phyloP scores from a whole-genome alignment of 1,284 basidiomycete species.

The Coniferiporia weirii region DNA sequence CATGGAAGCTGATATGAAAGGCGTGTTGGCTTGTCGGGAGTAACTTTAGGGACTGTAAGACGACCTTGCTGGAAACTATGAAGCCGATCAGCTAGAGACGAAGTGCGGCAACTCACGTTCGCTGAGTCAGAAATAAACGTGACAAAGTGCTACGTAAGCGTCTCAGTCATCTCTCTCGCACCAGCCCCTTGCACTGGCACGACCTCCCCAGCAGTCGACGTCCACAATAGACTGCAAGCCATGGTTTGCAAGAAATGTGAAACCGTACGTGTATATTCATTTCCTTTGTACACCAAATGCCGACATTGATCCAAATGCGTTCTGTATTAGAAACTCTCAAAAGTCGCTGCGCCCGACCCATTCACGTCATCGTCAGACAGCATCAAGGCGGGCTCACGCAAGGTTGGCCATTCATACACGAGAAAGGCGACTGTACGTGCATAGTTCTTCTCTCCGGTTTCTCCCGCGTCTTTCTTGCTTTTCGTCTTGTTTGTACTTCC shows the following conservation, averaged over 20 bases:
- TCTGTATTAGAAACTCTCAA: constrained; percentile 23
- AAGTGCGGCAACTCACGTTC: too few relatives aligned
- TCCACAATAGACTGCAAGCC: too few relatives aligned
- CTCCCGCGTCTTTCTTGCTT: constrained; percentile 54
- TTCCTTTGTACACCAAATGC: not conserved
- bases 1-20: too few relatives aligned
- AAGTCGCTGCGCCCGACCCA: constrained; percentile 72
- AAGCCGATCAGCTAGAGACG: too few relatives aligned
- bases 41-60: too few relatives aligned
- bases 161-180: too few relatives aligned
- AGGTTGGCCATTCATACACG: constrained; percentile 78
- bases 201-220: too few relatives aligned
- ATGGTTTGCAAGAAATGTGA: constrained; percentile 81
- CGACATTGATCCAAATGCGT: not conserved
- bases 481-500: constrained; percentile 45
- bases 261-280: constrained; percentile 36
- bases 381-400: constrained; percentile 74
- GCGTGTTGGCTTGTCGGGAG: too few relatives aligned
- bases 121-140: too few relatives aligned
- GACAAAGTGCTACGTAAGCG: too few relatives aligned
- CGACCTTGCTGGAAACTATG: too few relatives aligned
- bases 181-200: too few relatives aligned
- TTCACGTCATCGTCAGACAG: constrained; percentile 65
- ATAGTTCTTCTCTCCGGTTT: constrained; percentile 22
- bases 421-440: constrained; percentile 41